A percentile compares a stretch with the other conserved stretches of the same genome.
These are phyloP conservation scores for Quercus phellos DNA, from an alignment of 331 rosid genomes.

Conservation along the genomic window DNA sequence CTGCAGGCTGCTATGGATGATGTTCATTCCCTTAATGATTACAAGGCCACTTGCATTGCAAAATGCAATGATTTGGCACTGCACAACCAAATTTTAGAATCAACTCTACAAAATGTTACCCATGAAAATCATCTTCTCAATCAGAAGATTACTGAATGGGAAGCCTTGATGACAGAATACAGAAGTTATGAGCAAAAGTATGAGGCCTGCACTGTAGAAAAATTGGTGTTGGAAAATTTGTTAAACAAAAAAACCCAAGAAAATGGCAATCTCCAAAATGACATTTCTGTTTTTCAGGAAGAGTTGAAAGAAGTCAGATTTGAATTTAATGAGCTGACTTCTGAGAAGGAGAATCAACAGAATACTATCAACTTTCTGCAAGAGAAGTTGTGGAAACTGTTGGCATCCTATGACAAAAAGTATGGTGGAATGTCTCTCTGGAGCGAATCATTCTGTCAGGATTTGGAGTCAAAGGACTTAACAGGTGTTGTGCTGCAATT, in stretches of 20 bases:
- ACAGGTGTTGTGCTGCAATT: conserved; percentile 46
- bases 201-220: conserved; percentile 50
- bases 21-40: conserved; percentile 52
- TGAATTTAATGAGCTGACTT: conserved; percentile 50
- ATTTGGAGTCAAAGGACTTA: conserved; percentile 43
- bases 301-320: conserved; percentile 51
- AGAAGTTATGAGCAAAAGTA: conserved; percentile 56
- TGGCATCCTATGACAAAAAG: conserved; percentile 44
- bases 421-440: conserved; percentile 32
- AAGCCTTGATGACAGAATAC: conserved; percentile 46
- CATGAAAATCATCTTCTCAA: conserved; percentile 49
- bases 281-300: conserved; percentile 49
- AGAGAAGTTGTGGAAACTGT: conserved; percentile 49
- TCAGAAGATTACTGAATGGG: conserved; percentile 56
- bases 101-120: conserved; percentile 36
- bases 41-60: conserved; percentile 48
- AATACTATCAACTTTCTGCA: conserved; percentile 33
- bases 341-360: conserved; percentile 61
- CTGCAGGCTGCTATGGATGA: conserved; percentile 69
- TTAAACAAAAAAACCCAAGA: conserved; percentile 48
- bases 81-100: conserved; percentile 60
- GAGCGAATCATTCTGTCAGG: conserved; percentile 33
- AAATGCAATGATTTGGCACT: conserved; percentile 62
- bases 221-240: conserved; percentile 50
- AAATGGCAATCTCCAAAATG: conserved; percentile 42